A percentile compares a stretch with the other conserved stretches of the same genome.
These are phyloP conservation scores for Arachnomyces sp. DNA, from an alignment of 2,329 filamentous ascomycete genomes.

Conservation along the genomic window DNA sequence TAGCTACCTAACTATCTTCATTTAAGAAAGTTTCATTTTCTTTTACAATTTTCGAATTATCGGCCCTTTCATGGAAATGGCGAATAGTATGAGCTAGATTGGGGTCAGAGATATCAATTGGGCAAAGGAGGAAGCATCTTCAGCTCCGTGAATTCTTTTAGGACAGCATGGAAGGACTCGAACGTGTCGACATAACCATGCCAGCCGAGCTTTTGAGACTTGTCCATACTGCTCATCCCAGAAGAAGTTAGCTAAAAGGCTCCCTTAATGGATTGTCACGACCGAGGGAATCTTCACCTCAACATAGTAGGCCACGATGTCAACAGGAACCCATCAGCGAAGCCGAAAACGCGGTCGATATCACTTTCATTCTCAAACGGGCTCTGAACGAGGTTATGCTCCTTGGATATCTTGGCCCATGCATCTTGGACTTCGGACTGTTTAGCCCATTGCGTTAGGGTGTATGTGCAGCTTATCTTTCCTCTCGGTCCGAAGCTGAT, in stretches of 20 bases:
- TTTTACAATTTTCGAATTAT: no score
- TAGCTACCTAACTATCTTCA: no score
- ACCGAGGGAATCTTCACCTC: slow-evolving; percentile 16
- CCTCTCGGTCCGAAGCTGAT: slow-evolving; percentile 37
- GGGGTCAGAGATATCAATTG: not conserved
- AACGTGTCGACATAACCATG: slow-evolving; percentile 40
- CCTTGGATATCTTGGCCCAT: slow-evolving; percentile 39
- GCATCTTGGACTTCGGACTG: slow-evolving; percentile 36
- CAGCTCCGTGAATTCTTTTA: slow-evolving; percentile 35
- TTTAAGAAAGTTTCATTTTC: no score
- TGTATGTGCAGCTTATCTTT: slow-evolving; percentile 33
- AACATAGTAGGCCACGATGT: slow-evolving; percentile 22
- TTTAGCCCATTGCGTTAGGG: slow-evolving; percentile 41
- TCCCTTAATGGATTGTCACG: slow-evolving; percentile 5
- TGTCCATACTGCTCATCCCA: slow-evolving; percentile 30
- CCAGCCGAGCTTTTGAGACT: slow-evolving; percentile 41
- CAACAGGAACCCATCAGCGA: slow-evolving; percentile 36
- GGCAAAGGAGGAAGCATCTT: slow-evolving; percentile 34
- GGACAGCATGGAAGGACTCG: slow-evolving; percentile 37
- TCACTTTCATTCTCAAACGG: slow-evolving; percentile 31
- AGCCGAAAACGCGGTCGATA: slow-evolving; percentile 39
- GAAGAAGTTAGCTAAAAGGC: slow-evolving; percentile 3
- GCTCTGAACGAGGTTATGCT: slow-evolving; percentile 34
- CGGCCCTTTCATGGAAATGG: no score
- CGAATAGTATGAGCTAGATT: no score